Base-by-base conservation (phyloP, 164 flowering plant species). In the Tinospora cordifolia region DNA sequence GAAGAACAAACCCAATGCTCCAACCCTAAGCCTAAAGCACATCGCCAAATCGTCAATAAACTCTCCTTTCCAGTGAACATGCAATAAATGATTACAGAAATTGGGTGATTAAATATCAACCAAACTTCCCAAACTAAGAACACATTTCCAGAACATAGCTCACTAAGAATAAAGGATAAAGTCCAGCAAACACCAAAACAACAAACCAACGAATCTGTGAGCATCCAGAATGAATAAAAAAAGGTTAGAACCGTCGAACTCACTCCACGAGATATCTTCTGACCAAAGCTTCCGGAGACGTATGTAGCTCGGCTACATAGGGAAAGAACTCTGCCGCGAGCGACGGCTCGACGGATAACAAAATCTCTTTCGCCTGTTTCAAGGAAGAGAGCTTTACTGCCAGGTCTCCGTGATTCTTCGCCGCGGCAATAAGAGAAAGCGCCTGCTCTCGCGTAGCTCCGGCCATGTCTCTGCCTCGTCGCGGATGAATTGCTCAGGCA, bases 331-430 rank as follows among this genome's bases (percentile, higher is more conserved):
- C 97, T 5, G 87, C 81, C 3, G 90, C 90, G 10, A 79, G 66
- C 21, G 87, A 77, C 21, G 91, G 81, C 8, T 84, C 84, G 38
- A 77, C 68, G 9, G 89, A 81, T 7, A 83, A 41, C 27, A 89
- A 69, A 27, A 92, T 82, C 22, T 88, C 94, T 66, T 76, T 90
- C 59, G 73, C 92, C 76, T 91, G 97, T 64, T 72, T 82, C 19
- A 93, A 68, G 25, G 96, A 91, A 7, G 98, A 90, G n/a, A 91
- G 82, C 78, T 93, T 93, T 39, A 93, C 92, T 6, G 90, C 83
- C 83, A 93, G 85, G 80, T 90, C 96, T 3, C 86, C 86, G 47
- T 91, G 91, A 84, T 90, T 90, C 75, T 86, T 93, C 39, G 87
- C 94, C 0, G 96, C 87, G 46, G 89, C 82, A 38, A 93, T 84